Evolutionary conservation across 305 asterid genomes (phyloP), one percentile per base, ranked within the genome.

Genomic region (Caryopteris hybrid): DNA sequence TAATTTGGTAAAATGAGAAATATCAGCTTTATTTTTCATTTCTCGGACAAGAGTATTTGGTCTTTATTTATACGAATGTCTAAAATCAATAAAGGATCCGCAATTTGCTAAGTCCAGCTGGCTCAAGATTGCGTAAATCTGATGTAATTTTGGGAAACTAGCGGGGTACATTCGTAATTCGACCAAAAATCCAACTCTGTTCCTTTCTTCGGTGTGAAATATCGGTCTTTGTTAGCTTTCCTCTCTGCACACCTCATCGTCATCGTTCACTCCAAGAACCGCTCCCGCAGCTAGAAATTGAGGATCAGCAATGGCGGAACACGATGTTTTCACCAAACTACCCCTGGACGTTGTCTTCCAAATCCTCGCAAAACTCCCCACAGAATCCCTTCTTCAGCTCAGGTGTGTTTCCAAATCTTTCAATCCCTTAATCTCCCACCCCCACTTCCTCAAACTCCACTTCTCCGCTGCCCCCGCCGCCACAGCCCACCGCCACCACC

Each of bases 281-380:
- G 16, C 25, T 29, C 29, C 21, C 42, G n/a, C n/a, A n/a, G n/a
- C n/a, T n/a, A n/a, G n/a, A n/a, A n/a, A n/a, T n/a, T n/a, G n/a
- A 13, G 3, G 12, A 45, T 66, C 64, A 34, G 39, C 7, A 33
- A 70, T 72, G 78, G 61, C 36, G 10, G 48, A 59, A 54, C 9
- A 16, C 47, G 74, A 78, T 48, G 31, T 41, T 29, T 48, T 58
- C 74, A 2, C 72, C 65, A 62, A 43, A 16, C 77, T 72, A 29
- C 74, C 84, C 1, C 66, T 50, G 27, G 84, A 80, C 43, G 72
- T 76, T 12, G 43, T 76, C 81, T 70, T 80, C 64, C 64, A 76
- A 50, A 76, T 80, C 64, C 74, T 80, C 68, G 0, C 12, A 0
- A 76, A 66, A 11, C 68, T 80, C 59, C 76, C 79, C 48, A 31